Evolutionary conservation across 2,329 filamentous ascomycete species (phyloP), one percentile per base, ranked within the genome.

Genomic region (Claviceps maximensis): DNA sequence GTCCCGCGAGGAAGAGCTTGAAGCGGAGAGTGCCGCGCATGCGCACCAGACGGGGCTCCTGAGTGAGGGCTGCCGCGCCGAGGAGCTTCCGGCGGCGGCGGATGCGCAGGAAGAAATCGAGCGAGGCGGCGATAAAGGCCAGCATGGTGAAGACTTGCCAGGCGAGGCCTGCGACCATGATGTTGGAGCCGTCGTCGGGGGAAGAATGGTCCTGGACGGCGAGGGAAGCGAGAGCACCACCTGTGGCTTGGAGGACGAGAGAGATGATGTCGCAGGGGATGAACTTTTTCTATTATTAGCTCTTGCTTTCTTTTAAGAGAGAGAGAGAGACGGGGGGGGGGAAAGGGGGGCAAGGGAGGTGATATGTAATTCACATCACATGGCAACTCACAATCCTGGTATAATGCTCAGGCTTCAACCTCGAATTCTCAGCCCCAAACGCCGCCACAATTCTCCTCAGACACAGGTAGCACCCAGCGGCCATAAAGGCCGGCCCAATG

Each of bases 131-230:
- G 49, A 77, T 74, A 70, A 85, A 86, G 53, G 74, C 62, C 44
- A 72, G 57, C 38, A 83, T 69, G 5, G 77, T 80, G 55, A 74
- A 65, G 45, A 84, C 81, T 60, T 86, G 82, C 62, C 77, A 79
- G 19, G 72, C 64, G 0, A 85, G 73, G 33, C 83, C 83, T 4
- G 79, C 79, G n/a, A 86, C 72, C 74, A 82, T 82, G 66, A 84
- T 76, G 61, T 84, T 69, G 56, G 77, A 73, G n/a, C 80, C 82
- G 0, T 47, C 40, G 12, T 55, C 56, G 15, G 68, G 58, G 17
- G 62, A 62, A 6, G 67, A 52, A 46, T 68, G 58, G 51, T 70
- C 62, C 49, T 70, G 66, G 29, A 64, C 64, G 49, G 73, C 69
- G 13, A 69, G 62, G 8, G 74, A 69, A 25, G 76, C 72, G 51